phyloP scores from a whole-genome alignment of 2,329 filamentous ascomycete genomes.

The Ceratocystis diversiconidia region DNA sequence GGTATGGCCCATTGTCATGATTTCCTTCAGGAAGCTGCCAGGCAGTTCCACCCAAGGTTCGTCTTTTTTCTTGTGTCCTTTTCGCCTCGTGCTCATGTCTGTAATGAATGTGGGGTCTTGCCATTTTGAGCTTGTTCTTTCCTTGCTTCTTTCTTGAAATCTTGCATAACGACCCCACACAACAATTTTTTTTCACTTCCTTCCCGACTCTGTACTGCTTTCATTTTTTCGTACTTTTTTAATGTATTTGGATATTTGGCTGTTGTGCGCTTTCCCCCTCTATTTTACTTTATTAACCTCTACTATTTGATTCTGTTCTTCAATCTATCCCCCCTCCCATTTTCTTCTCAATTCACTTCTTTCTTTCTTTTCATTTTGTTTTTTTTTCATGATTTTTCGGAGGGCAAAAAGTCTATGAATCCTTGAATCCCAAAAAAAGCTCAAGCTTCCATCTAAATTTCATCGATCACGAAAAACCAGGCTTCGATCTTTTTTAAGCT shows the following conservation, averaged over 20 bases:
- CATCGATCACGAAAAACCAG: not conserved
- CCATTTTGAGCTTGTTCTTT: not conserved
- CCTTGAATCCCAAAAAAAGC: not conserved
- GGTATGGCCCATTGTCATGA: not conserved
- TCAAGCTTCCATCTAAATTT: not conserved
- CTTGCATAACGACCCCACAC: slow-evolving; percentile 3
- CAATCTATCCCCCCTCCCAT: slow-evolving; percentile 13
- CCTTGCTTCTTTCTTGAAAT: not conserved
- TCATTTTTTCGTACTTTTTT: slow-evolving; percentile 9
- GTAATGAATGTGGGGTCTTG: not conserved
- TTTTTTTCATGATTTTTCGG: slow-evolving; percentile 12
- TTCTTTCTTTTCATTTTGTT: slow-evolving; percentile 9
- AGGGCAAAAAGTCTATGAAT: not conserved
- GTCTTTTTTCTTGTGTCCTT: not conserved
- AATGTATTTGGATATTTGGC: not conserved
- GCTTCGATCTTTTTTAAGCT: not conserved
- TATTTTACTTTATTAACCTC: not conserved
- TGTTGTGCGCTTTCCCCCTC: not conserved
- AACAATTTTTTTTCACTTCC: not conserved
- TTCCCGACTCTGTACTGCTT: not conserved
- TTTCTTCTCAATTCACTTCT: slow-evolving; percentile 14
- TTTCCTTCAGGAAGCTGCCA: slow-evolving; percentile 1
- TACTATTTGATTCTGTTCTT: not conserved
- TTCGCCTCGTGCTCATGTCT: not conserved
- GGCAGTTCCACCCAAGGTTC: not conserved